phyloP scores from a whole-genome alignment of 1,284 basidiomycete genomes.

The Coriolopsis trogii region DNA sequence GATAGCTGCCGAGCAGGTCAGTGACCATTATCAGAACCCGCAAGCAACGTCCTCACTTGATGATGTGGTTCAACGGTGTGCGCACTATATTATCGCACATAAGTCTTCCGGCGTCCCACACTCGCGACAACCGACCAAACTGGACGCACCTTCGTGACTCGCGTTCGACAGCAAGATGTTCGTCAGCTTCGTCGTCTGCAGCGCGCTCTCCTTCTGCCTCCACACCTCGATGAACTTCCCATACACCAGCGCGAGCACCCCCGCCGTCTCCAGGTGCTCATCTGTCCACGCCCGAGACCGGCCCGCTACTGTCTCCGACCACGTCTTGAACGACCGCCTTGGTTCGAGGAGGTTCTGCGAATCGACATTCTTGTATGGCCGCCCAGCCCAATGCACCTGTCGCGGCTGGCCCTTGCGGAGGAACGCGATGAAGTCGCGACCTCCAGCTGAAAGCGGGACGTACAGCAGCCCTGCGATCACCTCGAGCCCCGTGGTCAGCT shows the following conservation, averaged over 20 bases:
- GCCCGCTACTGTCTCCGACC: constrained; percentile 81
- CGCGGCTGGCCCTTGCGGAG: constrained; percentile 78
- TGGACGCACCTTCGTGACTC: constrained; percentile 73
- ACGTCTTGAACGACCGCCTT: constrained; percentile 80
- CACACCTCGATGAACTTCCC: constrained; percentile 91
- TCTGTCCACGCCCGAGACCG: constrained; percentile 81
- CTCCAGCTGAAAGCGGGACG: constrained; percentile 74
- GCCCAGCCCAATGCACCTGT: constrained; percentile 81
- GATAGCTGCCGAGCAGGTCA: constrained; percentile 53
- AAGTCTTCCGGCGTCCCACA: not conserved
- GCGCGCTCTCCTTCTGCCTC: constrained; percentile 82
- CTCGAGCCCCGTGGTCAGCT: constrained; percentile 68
- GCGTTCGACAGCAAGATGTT: constrained; percentile 86
- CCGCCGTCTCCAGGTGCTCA: constrained; percentile 87
- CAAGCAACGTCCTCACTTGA: constrained; percentile 48
- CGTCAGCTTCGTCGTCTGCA: constrained; percentile 80
- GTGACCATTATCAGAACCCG: not conserved
- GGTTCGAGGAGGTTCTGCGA: constrained; percentile 62
- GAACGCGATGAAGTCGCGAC: constrained; percentile 83
- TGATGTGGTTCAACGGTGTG: constrained; percentile 78
- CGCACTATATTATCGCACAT: constrained; percentile 48
- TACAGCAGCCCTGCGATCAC: constrained; percentile 81
- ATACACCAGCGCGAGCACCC: constrained; percentile 84
- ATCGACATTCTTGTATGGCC: constrained; percentile 58
- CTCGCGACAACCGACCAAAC: constrained; percentile 15